Conservation (phyloP, 2,329 filamentous ascomycete species). For the Aureobasidium melanogenum region DNA sequence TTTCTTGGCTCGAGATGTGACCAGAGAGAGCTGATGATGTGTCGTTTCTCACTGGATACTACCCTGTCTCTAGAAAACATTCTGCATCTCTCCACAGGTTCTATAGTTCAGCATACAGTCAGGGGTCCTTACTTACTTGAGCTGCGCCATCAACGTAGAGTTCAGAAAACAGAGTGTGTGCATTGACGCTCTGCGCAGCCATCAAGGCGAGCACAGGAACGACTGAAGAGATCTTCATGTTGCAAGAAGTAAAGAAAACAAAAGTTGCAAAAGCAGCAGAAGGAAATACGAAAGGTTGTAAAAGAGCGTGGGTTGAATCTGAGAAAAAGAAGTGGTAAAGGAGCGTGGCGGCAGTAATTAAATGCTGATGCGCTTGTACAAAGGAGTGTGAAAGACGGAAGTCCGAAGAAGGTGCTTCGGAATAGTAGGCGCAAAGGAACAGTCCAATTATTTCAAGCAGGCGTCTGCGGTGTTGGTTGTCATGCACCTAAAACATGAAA, state of each 20-base stretch:
- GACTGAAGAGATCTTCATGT: constrained; percentile 14
- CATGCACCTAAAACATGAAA: constrained; percentile 10
- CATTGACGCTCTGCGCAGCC: constrained; percentile 14
- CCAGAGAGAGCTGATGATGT: too few species aligned
- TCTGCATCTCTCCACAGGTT: too few species aligned
- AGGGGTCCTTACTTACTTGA: constrained; percentile 21
- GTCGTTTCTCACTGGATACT: too few species aligned
- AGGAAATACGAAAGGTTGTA: neutral
- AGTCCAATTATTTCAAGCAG: neutral
- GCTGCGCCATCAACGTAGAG: constrained; percentile 52
- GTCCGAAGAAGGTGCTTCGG: neutral
- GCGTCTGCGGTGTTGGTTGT: constrained; percentile 3
- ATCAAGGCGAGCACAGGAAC: constrained; percentile 14
- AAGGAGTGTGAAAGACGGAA: constrained; percentile 8
- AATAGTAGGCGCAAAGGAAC: neutral
- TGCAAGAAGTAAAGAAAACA: neutral
- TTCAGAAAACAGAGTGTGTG: constrained; percentile 56
- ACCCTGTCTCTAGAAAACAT: too few species aligned
- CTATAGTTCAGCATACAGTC: too few species aligned
- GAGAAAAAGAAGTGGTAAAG: neutral
- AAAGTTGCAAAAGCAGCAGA: neutral
- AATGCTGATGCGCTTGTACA: constrained; percentile 1
- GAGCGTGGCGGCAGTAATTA: constrained; percentile 1
- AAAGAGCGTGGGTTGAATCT: constrained; percentile 2
- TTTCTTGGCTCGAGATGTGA: neutral